A percentile compares a stretch with the other conserved stretches of the same genome.
These are phyloP conservation scores for Dorcoceras hygrometricum DNA, from an alignment of 257 asterid species.

Conservation along the genomic window DNA sequence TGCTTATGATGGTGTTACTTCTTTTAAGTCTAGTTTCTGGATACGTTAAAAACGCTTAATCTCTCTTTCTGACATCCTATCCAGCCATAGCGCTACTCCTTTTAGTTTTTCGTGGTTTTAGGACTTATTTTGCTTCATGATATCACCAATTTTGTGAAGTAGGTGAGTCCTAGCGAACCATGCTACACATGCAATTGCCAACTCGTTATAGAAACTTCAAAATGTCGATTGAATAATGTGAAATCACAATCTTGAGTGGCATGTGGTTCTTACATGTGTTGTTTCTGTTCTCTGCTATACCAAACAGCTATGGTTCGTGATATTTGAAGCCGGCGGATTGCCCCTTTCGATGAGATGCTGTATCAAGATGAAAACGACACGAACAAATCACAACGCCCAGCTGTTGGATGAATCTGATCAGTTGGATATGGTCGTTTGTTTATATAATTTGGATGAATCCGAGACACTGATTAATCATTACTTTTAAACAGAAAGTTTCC, in stretches of 20 bases:
- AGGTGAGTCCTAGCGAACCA: slow-evolving; percentile 9
- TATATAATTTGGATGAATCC: not conserved
- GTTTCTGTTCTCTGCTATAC: slow-evolving; percentile 22
- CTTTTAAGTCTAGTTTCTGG: not conserved
- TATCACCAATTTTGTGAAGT: not conserved
- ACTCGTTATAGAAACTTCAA: slow-evolving; percentile 10
- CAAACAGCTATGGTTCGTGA: slow-evolving; percentile 39
- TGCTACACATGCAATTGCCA: slow-evolving; percentile 6
- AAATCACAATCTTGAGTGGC: slow-evolving; percentile 6
- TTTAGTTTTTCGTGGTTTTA: slow-evolving; percentile 36
- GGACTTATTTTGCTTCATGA: slow-evolving; percentile 9
- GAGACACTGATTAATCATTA: not conserved
- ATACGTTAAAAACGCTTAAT: not conserved
- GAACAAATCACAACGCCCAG: no score
- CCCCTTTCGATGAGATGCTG: slow-evolving; percentile 37
- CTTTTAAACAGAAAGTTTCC: not conserved
- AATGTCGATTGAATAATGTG: not conserved
- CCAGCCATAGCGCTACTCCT: slow-evolving; percentile 28
- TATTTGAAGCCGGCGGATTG: slow-evolving; percentile 31
- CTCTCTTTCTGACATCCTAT: slow-evolving; percentile 29
- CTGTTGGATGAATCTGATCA: slow-evolving; percentile 11
- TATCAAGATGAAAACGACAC: slow-evolving; percentile 36
- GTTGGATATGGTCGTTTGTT: slow-evolving; percentile 30
- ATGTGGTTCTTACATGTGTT: slow-evolving; percentile 20
- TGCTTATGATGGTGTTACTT: not conserved